A percentile compares a stretch with the other conserved stretches of the same genome.
phyloP scores from a whole-genome alignment of 768 basidiomycete genomes.

The Leccinum ochraceum region DNA sequence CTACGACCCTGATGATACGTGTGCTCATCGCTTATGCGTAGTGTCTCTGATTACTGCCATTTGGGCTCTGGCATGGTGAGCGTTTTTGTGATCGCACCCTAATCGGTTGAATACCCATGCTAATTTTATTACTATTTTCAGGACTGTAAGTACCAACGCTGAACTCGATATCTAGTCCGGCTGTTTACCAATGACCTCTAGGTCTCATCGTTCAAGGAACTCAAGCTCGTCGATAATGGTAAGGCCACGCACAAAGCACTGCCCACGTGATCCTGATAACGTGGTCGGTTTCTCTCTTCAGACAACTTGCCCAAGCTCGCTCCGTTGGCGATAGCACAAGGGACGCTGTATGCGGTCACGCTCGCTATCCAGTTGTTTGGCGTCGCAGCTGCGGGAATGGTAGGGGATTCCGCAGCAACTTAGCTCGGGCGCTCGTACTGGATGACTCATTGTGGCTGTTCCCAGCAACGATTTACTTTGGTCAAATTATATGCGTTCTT shows the following conservation, averaged over 20 bases:
- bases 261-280: background rate
- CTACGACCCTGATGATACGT: background rate
- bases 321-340: conserved; percentile 59
- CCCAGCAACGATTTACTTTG: conserved; percentile 54
- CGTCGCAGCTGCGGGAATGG: conserved; percentile 47
- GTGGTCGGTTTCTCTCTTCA: conserved; percentile 25
- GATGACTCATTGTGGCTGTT: background rate
- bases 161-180: background rate
- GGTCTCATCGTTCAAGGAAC: conserved; percentile 65
- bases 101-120: background rate
- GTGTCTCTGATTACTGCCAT: conserved; percentile 49
- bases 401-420: conserved; percentile 34
- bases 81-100: conserved; percentile 6
- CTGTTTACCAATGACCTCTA: conserved; percentile 26
- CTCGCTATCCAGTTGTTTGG: conserved; percentile 59
- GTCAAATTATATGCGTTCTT: conserved; percentile 59
- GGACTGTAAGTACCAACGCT: conserved; percentile 23
- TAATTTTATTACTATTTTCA: conserved; percentile 1
- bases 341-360: conserved; percentile 53
- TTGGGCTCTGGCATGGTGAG: conserved; percentile 68
- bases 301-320: conserved; percentile 46
- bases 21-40: conserved; percentile 13
- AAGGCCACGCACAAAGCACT: conserved; percentile 18
- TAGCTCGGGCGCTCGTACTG: background rate
- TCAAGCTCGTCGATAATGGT: conserved; percentile 50